Percentiles rank a stretch among this genome's conserved stretches.
Evolutionary conservation across 768 basidiomycete species (phyloP).

Genomic region (Hericium rajendrae): DNA sequence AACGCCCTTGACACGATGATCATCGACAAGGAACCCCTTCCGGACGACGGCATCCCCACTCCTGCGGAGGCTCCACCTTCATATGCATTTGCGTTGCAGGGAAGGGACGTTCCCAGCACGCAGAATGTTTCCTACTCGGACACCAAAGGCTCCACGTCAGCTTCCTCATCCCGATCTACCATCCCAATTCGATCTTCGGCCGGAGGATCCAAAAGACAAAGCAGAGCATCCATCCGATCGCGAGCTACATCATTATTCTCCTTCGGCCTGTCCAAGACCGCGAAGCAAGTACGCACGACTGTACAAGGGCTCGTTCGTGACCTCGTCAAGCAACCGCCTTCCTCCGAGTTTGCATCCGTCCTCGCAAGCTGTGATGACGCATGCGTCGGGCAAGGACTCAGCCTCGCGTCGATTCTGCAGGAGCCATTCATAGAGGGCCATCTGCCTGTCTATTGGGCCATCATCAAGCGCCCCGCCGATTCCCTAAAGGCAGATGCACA

Average conservation of each 20-base stretch:
- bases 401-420: conserved; percentile 42
- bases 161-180: neutral
- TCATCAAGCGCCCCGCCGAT: conserved; percentile 42
- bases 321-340: conserved; percentile 31
- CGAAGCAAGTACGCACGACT: conserved; percentile 11
- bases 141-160: neutral
- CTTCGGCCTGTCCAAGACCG: conserved; percentile 14
- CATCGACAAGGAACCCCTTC: neutral
- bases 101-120: neutral
- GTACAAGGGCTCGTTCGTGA: conserved; percentile 12
- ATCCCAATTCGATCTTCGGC: neutral
- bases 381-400: conserved; percentile 38
- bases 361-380: conserved; percentile 57
- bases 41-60: neutral
- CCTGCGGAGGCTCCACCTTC: neutral
- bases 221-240: neutral
- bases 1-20: neutral
- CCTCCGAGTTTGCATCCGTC: conserved; percentile 24
- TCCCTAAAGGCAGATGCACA: conserved; percentile 1
- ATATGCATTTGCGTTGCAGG: neutral
- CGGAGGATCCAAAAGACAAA: neutral
- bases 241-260: neutral
- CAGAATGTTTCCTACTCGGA: neutral
- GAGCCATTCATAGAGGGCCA: conserved; percentile 55
- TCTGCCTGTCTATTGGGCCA: conserved; percentile 65